phyloP scores from a whole-genome alignment of 163 green algal genomes.

The Volvox carteri region DNA sequence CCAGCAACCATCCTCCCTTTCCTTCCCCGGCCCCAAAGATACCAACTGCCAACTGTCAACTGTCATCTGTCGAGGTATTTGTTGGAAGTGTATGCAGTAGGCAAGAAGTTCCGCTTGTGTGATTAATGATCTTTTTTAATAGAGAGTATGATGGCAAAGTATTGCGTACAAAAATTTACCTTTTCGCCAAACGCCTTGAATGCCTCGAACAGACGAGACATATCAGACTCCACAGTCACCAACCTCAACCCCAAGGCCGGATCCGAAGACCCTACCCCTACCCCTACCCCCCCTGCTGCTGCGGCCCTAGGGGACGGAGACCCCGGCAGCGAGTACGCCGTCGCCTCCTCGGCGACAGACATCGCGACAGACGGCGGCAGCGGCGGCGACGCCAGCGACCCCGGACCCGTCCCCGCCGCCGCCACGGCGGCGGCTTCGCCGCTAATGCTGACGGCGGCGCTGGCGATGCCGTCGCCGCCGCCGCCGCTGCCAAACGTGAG shows the following conservation, averaged over 20 bases:
- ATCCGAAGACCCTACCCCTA: neutral
- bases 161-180: no score
- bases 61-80: no score
- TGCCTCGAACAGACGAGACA: conserved; percentile 26
- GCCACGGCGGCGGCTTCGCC: neutral
- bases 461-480: neutral
- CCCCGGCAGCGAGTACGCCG: no score
- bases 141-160: no score
- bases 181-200: conserved; percentile 7
- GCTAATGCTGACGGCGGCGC: neutral
- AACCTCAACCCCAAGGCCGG: conserved; percentile 26
- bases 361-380: no score
- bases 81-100: no score
- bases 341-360: neutral
- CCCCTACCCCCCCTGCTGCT: neutral
- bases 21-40: no score
- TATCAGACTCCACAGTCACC: conserved; percentile 35
- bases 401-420: neutral
- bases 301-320: neutral
- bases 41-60: no score
- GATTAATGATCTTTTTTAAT: no score
- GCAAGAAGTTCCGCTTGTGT: no score
- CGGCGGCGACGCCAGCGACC: neutral
- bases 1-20: no score
- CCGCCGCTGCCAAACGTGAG: neutral